These are phyloP conservation scores for Ustilago crameri DNA, from an alignment of 1,284 basidiomycete genomes.

Conservation along the genomic window DNA sequence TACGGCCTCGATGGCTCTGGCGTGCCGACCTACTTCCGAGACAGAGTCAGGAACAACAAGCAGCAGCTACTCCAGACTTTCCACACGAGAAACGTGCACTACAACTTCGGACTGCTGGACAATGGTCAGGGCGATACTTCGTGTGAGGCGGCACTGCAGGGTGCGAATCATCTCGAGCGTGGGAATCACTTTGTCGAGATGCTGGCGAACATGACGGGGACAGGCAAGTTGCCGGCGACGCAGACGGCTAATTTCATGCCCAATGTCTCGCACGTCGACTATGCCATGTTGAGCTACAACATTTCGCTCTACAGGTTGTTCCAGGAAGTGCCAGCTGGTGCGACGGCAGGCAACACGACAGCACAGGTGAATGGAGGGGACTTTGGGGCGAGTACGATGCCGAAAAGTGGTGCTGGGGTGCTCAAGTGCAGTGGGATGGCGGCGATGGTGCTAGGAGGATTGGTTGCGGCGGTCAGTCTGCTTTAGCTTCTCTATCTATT, in stretches of 20 bases:
- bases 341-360: conserved; percentile 2
- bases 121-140: conserved; percentile 62
- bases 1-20: conserved; percentile 51
- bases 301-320: conserved; percentile 55
- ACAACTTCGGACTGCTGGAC: conserved; percentile 58
- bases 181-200: conserved; percentile 52
- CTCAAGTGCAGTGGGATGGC: conserved; percentile 2
- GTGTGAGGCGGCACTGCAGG: conserved; percentile 55
- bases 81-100: conserved; percentile 52
- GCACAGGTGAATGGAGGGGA: conserved; percentile 3
- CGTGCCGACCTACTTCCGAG: conserved; percentile 48
- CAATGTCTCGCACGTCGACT: conserved; percentile 61
- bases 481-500: conserved; percentile 2
- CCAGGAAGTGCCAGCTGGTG: conserved; percentile 27
- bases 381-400: neutral
- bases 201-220: conserved; percentile 19
- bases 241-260: conserved; percentile 60
- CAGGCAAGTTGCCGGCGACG: conserved; percentile 36
- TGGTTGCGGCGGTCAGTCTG: conserved; percentile 14
- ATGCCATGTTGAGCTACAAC: conserved; percentile 58
- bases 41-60: conserved; percentile 45
- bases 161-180: conserved; percentile 58
- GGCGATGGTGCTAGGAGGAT: conserved; percentile 4
- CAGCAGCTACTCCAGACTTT: conserved; percentile 42
- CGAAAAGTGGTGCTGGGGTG: neutral